Evolutionary conservation across 345 rosid genomes (phyloP).

Genomic region (Eucalyptus marginata): DNA sequence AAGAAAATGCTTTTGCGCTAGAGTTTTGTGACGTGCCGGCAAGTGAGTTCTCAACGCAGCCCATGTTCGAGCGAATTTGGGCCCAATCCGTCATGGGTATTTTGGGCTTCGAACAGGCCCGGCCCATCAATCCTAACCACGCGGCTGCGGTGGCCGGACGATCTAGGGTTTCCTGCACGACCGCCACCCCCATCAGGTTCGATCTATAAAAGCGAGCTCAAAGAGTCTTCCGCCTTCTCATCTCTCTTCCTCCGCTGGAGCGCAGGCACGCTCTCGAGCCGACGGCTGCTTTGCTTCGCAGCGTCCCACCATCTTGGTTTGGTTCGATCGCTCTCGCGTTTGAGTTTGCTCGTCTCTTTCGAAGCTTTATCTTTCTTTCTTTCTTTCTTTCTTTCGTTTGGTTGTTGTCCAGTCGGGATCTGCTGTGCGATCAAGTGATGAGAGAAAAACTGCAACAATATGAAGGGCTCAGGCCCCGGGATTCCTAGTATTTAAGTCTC

Average conservation of each 20-base stretch:
- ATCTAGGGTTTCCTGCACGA: neutral
- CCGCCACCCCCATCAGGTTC: neutral
- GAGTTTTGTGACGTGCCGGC: neutral
- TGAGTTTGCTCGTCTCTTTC: neutral
- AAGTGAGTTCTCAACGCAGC: neutral
- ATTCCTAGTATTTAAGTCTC: constrained; percentile 1
- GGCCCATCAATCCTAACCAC: neutral
- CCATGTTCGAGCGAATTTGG: neutral
- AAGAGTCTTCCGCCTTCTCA: neutral
- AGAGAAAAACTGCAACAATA: constrained; percentile 9
- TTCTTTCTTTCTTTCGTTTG: neutral
- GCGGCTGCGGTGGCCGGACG: neutral
- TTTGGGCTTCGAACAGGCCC: neutral
- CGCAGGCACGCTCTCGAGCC: neutral
- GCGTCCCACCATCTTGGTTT: neutral
- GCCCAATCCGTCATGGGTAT: neutral
- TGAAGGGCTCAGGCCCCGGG: neutral
- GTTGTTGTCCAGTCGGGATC: neutral
- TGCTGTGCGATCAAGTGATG: neutral
- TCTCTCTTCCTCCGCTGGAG: neutral
- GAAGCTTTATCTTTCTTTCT: neutral
- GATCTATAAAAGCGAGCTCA: neutral
- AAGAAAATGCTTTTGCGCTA: neutral
- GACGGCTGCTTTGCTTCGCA: neutral
- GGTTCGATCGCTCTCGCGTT: neutral